A percentile compares a stretch with the other conserved stretches of the same genome.
phyloP scores from a whole-genome alignment of 192 early-diverging fungal genomes.

The Backusella liffmaniae region DNA sequence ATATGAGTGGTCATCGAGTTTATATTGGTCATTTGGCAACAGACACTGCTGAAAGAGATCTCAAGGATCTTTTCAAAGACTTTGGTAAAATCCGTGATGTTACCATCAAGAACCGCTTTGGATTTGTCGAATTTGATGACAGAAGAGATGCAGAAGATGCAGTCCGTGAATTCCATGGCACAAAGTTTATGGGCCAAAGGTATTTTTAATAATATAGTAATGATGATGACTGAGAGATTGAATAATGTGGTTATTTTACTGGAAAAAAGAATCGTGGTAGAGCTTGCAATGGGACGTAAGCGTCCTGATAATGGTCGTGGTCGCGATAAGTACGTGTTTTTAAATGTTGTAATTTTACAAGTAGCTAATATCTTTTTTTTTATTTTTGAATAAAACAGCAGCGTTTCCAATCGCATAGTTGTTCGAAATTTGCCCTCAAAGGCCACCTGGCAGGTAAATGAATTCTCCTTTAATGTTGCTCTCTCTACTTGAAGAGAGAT shows the following conservation, averaged over 20 bases:
- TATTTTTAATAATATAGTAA: slow-evolving; percentile 29
- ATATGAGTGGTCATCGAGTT: slow-evolving; percentile 41
- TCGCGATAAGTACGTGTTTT: slow-evolving; percentile 26
- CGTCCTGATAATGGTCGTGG: slow-evolving; percentile 39
- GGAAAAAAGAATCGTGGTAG: slow-evolving; percentile 75
- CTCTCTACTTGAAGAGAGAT: slow-evolving; percentile 6
- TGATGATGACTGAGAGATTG: neutral
- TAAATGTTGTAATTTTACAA: neutral
- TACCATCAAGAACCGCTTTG: slow-evolving; percentile 81
- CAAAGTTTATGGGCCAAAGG: slow-evolving; percentile 84
- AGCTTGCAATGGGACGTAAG: slow-evolving; percentile 69
- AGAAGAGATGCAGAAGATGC: slow-evolving; percentile 87
- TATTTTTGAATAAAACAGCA: neutral
- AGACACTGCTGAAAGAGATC: slow-evolving; percentile 79
- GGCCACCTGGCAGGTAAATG: slow-evolving; percentile 81
- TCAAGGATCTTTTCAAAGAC: slow-evolving; percentile 77
- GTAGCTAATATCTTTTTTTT: neutral
- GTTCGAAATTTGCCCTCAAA: slow-evolving; percentile 80
- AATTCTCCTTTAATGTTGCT: slow-evolving; percentile 33
- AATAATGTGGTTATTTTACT: neutral
- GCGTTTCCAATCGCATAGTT: slow-evolving; percentile 56
- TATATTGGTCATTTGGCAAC: slow-evolving; percentile 83
- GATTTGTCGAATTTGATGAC: slow-evolving; percentile 93
- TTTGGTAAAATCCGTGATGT: slow-evolving; percentile 84
- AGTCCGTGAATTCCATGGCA: slow-evolving; percentile 80